Percentiles rank a stretch among this genome's conserved stretches.
Evolutionary conservation across 371 early-diverging fungal species (phyloP).

Genomic region (Blastocladiella emersonii): DNA sequence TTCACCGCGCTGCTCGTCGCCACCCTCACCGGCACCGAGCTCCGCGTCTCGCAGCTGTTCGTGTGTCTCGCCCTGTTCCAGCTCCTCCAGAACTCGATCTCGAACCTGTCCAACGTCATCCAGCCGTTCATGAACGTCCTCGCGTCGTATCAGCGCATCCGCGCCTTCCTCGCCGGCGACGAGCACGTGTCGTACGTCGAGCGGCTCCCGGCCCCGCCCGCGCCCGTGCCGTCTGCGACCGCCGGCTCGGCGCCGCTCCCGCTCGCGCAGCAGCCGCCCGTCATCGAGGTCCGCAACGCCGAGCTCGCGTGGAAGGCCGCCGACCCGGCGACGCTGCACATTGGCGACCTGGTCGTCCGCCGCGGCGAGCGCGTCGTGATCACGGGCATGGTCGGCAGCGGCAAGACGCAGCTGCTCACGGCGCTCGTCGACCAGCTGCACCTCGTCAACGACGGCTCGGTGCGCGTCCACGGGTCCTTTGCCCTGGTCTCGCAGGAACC

Average conservation of each 20-base stretch:
- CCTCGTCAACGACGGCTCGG: neutral
- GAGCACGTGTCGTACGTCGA: conserved; percentile 40
- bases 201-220: neutral
- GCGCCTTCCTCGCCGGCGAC: conserved; percentile 52
- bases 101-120: neutral
- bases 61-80: conserved; percentile 39
- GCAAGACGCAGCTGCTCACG: neutral
- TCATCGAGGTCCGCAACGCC: too few relatives aligned
- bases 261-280: too few relatives aligned
- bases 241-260: neutral
- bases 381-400: neutral
- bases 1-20: conserved; percentile 68
- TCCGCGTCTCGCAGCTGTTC: conserved; percentile 66
- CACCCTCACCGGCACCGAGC: conserved; percentile 35
- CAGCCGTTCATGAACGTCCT: conserved; percentile 54
- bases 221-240: neutral
- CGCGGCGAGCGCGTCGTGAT: neutral
- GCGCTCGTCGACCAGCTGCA: neutral
- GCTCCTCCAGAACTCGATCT: neutral
- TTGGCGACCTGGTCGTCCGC: neutral
- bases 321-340: neutral
- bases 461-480: neutral
- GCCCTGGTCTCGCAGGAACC: neutral
- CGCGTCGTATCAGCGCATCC: conserved; percentile 64
- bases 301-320: neutral